phyloP scores from a whole-genome alignment of 345 rosid species.

The Firmiana major region DNA sequence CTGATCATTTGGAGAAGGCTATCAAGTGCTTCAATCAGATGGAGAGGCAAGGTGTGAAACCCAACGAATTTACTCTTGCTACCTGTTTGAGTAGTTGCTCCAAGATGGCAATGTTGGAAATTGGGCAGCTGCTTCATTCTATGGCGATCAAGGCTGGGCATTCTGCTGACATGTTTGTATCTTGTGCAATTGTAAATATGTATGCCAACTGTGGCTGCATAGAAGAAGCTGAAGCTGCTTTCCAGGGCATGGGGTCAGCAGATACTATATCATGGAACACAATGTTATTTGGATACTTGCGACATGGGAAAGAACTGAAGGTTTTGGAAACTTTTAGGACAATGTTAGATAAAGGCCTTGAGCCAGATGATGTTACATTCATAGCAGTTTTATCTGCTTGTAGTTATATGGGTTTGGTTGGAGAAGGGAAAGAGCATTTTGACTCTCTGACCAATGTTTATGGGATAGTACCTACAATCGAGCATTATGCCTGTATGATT shows the following conservation, averaged over 20 bases:
- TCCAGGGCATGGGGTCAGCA: constrained; percentile 23
- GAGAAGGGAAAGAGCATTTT: constrained; percentile 32
- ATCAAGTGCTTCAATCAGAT: constrained; percentile 29
- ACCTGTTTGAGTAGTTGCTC: constrained; percentile 42
- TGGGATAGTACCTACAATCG: constrained; percentile 30
- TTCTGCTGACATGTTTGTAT: constrained; percentile 22
- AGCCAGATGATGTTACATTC: constrained; percentile 38
- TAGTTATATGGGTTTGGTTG: constrained; percentile 31
- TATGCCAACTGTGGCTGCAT: constrained; percentile 41
- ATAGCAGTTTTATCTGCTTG: constrained; percentile 35
- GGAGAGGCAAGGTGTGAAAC: constrained; percentile 34
- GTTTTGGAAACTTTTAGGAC: constrained; percentile 35
- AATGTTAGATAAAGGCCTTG: constrained; percentile 34
- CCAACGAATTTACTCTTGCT: constrained; percentile 41
- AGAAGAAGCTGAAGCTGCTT: constrained; percentile 37
- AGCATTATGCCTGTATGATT: constrained; percentile 38
- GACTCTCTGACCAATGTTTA: constrained; percentile 21
- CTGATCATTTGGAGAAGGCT: constrained; percentile 28
- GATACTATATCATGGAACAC: constrained; percentile 38
- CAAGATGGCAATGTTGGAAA: constrained; percentile 23
- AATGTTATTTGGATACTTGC: constrained; percentile 30
- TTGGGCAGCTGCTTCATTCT: constrained; percentile 39
- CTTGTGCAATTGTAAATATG: constrained; percentile 33
- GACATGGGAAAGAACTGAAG: constrained; percentile 30
- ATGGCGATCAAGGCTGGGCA: constrained; percentile 32